Base-by-base conservation (phyloP, 2,329 filamentous ascomycete species). In the Hypoxylon sp. region DNA sequence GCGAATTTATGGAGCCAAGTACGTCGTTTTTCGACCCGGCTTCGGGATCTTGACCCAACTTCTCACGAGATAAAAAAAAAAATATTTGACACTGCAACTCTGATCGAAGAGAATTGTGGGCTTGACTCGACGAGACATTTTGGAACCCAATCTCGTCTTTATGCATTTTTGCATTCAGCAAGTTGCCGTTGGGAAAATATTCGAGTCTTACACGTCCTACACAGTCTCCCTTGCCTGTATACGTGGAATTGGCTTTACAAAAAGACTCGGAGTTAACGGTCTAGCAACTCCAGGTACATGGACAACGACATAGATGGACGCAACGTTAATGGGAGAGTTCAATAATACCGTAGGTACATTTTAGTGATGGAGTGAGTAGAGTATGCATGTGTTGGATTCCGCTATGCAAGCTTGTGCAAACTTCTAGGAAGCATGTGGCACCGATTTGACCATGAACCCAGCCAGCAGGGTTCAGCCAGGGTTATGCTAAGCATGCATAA, bases 321-420 rank as follows among this genome's bases (percentile, higher is more conserved):
- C 28, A 36, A 36, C 38, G 30, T 57, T 48, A 11, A 28, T 19
- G 52, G 30, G 21, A 23, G n/a, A 45, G 41, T 14, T 43, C 14
- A 32, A 21, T 38, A 59, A 60, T 65, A 60, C 67, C 67, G 56
- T 62, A 49, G 28, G 25, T 68, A 41, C 64, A 67, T 70, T 65
- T 14, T 7, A 19, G 38, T 7, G 38, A 19, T 41, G 38, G 14
- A 17, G 38, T n/a, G 38, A 41, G n/a, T 38, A 67, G 63, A 58
- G 41, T 4, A 64, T 66, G 60, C 52, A 59, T 50, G 65, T 64
- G 65, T 64, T 60, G 50, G 63, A 67, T 65, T 66, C 66, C 66
- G 60, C 63, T 63, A 65, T 67, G 66, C 66, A 66, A 49, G 49
- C 50, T 70, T 71, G 63, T 71, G 68, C 63, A 69, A 60, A 64